Evolutionary conservation across 345 rosid genomes (phyloP).

Genomic region (Cardamine chenopodiifolia): DNA sequence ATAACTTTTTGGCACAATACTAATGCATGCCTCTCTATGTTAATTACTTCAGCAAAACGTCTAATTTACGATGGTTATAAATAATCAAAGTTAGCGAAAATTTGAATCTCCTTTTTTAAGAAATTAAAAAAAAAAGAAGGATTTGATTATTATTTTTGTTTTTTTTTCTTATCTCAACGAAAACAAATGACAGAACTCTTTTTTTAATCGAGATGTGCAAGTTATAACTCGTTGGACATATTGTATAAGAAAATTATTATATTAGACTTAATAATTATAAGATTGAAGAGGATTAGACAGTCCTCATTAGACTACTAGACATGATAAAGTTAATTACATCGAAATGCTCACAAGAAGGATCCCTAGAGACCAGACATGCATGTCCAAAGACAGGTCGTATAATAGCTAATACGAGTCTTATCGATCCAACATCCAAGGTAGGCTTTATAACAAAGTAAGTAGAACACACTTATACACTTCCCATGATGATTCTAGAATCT

Average conservation of each 20-base stretch:
- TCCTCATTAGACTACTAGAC: slow-evolving; percentile 42
- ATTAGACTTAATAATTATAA: background rate
- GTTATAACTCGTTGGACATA: background rate
- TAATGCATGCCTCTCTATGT: slow-evolving; percentile 40
- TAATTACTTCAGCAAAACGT: slow-evolving; percentile 25
- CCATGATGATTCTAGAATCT: slow-evolving; percentile 32
- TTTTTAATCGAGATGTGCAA: no score
- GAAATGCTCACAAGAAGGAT: slow-evolving; percentile 36
- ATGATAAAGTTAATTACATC: slow-evolving; percentile 27
- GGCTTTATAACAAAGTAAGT: slow-evolving; percentile 34
- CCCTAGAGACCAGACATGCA: slow-evolving; percentile 47
- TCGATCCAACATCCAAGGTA: slow-evolving; percentile 42
- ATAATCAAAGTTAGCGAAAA: background rate
- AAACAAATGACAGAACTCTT: background rate
- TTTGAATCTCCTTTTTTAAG: background rate
- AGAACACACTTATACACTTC: slow-evolving; percentile 10
- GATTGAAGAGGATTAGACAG: slow-evolving; percentile 31
- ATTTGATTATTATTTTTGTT: background rate
- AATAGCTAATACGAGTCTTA: slow-evolving; percentile 36
- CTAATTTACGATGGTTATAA: background rate
- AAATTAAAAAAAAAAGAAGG: background rate
- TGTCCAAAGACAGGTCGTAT: slow-evolving; percentile 45
- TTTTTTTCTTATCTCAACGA: background rate
- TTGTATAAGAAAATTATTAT: slow-evolving; percentile 3
- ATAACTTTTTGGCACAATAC: slow-evolving; percentile 35